Base-by-base conservation (phyloP, 768 basidiomycete genomes). In the Suillus bovinus region DNA sequence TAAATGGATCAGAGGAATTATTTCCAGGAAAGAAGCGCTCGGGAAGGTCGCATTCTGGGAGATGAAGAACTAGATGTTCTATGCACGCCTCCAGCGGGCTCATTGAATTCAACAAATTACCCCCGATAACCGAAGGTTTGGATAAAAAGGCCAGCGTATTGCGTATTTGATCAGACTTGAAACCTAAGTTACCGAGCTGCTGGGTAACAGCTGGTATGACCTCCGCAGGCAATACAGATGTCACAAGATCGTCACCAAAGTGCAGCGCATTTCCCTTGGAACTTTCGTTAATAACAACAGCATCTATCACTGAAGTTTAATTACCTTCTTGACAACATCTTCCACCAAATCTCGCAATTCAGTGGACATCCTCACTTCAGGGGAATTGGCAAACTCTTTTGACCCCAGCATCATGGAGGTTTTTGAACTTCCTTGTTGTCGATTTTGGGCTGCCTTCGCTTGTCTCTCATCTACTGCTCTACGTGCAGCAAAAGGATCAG, bases 31-130 rank as follows among this genome's bases (percentile, higher is more conserved):
- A 74, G 72, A 93, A 93, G 31, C 84, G 82, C 56, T 79, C 70
- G 0, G 96, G 96, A 5, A 97, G 82, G 67, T 96, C 94, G 61
- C 91, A 89, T 77, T 98, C 95, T 0, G 94, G 90, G 6, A 91
- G 71, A 67, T 92, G 85, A 24, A 96, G 80, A 50, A 96, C 81
- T 3, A 97, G 81, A 76, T 93, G 93, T 66, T 94, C 91, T 50
- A 95, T 88, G 58, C 86, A 86, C 0, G 93, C 91, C 70, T 94
- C 87, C 16, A 94, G 74, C 5, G 89, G 84, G 6, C 85, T 79
- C 3, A 87, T 73, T 7, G 84, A 78, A 8, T 71, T 74, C 38
- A 94, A 78, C 16, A 96, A 80, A 42, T 84, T 85, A 20, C 84
- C 80, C 6, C 85, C 78, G n/a, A 90, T 76, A 4, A 82, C 72